phyloP scores from a whole-genome alignment of 78 protist genomes.

The Guillardia theta region DNA sequence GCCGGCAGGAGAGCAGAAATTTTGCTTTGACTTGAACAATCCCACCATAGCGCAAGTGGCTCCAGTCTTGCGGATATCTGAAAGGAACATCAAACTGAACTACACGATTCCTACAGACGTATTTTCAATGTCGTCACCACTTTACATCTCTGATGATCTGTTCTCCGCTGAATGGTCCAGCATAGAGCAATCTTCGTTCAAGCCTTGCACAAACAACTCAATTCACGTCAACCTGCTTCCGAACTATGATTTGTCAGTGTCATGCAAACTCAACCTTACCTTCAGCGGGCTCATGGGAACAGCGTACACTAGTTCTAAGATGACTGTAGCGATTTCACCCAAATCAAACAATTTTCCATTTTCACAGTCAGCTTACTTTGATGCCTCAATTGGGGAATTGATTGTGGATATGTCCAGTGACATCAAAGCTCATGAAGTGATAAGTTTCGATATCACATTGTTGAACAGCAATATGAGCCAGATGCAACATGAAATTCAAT shows the following conservation, averaged over 20 bases:
- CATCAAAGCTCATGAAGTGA: neutral
- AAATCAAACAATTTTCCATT: too few relatives aligned
- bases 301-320: too few relatives aligned
- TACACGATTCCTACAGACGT: neutral
- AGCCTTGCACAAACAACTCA: neutral
- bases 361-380: too few relatives aligned
- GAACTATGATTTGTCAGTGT: too few relatives aligned
- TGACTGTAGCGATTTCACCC: too few relatives aligned
- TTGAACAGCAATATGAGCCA: neutral
- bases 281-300: too few relatives aligned
- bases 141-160: neutral
- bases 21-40: neutral
- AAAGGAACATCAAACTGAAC: neutral
- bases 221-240: neutral
- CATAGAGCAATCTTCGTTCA: neutral
- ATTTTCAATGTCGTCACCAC: neutral
- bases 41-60: neutral
- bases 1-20: too few relatives aligned
- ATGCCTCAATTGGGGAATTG: neutral
- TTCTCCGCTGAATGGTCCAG: too few relatives aligned
- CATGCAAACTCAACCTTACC: too few relatives aligned
- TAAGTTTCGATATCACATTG: neutral
- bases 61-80: neutral
- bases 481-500: neutral
- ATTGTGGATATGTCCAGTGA: neutral